phyloP scores from a whole-genome alignment of 805 yeast genomes.

The Yueomyces sp. region DNA sequence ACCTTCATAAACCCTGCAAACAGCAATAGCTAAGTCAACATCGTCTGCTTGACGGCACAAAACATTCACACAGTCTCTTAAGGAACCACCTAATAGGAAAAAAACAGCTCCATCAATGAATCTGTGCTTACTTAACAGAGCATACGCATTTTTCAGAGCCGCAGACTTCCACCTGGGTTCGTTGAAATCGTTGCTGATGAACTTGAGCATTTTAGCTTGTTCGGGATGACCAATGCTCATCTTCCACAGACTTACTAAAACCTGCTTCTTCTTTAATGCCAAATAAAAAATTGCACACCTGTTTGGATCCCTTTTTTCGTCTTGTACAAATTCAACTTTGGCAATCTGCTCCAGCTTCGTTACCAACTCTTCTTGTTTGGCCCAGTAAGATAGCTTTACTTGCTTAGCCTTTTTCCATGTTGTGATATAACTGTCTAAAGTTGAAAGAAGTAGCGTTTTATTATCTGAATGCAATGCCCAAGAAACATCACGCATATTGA shows the following conservation, averaged over 20 bases:
- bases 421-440: slow-evolving; percentile 27
- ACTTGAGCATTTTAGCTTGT: slow-evolving; percentile 66
- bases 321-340: slow-evolving; percentile 48
- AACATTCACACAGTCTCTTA: slow-evolving; percentile 68
- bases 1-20: slow-evolving; percentile 64
- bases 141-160: slow-evolving; percentile 87
- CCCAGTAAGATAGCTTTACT: slow-evolving; percentile 66
- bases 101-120: slow-evolving; percentile 80
- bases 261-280: slow-evolving; percentile 64
- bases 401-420: slow-evolving; percentile 49
- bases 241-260: slow-evolving; percentile 74
- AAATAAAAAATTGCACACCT: slow-evolving; percentile 61
- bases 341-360: slow-evolving; percentile 58
- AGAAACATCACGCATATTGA: slow-evolving; percentile 67
- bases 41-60: slow-evolving; percentile 56
- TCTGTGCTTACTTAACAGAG: slow-evolving; percentile 76
- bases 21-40: slow-evolving; percentile 60
- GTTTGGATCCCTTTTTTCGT: slow-evolving; percentile 56
- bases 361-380: slow-evolving; percentile 31
- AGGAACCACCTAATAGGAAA: slow-evolving; percentile 63
- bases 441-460: slow-evolving; percentile 48
- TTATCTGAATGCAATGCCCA: slow-evolving; percentile 84
- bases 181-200: slow-evolving; percentile 63
- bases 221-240: slow-evolving; percentile 65
- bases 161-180: slow-evolving; percentile 75